Percentiles rank a stretch among this genome's conserved stretches.
Evolutionary conservation across 2,329 filamentous ascomycete species (phyloP).

Genomic region (Colletotrichum scovillei): DNA sequence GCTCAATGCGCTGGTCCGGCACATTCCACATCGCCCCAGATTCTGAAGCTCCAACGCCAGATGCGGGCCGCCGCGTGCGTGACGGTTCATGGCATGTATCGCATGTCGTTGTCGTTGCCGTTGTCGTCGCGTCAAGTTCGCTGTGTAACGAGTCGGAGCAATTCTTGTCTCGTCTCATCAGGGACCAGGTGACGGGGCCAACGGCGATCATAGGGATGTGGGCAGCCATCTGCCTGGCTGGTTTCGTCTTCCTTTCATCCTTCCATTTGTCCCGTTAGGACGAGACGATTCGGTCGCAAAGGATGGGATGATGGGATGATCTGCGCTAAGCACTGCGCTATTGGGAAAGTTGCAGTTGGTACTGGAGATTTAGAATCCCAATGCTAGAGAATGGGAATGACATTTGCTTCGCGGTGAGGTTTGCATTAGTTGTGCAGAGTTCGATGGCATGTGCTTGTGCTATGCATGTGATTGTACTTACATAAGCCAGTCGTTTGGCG

Average conservation of each 20-base stretch:
- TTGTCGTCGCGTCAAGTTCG: background rate
- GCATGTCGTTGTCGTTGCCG: background rate
- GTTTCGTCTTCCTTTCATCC: background rate
- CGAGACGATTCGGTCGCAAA: background rate
- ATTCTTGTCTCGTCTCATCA: background rate
- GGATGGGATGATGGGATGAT: conserved; percentile 9
- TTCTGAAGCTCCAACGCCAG: background rate
- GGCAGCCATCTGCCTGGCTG: background rate
- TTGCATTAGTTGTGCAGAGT: background rate
- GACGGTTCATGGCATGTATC: background rate
- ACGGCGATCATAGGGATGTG: background rate
- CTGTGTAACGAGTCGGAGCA: background rate
- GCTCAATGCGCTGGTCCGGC: background rate
- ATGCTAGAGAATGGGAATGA: background rate
- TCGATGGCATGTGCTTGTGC: background rate
- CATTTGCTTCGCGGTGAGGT: background rate
- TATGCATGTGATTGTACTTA: background rate
- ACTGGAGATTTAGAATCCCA: background rate
- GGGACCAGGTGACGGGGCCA: background rate
- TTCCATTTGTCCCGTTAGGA: background rate
- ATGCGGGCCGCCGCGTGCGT: background rate
- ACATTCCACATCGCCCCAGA: background rate
- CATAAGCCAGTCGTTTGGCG: background rate
- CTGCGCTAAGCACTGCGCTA: background rate
- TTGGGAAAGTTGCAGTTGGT: background rate